Evolutionary conservation across 257 asterid genomes (phyloP).

Genomic region (Solanum virginianum): DNA sequence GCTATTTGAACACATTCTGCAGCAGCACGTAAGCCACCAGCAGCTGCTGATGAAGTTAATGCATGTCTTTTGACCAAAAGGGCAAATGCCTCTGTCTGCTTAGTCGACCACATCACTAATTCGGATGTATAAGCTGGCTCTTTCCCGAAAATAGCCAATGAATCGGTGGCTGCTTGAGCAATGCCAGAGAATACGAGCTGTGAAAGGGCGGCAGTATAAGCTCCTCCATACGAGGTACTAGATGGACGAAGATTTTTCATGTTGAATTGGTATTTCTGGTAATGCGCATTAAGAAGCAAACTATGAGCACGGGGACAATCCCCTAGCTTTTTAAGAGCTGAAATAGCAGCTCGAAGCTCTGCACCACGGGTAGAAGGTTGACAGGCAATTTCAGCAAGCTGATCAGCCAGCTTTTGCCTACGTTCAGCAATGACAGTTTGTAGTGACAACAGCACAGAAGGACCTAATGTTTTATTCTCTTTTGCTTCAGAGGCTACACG

Average conservation of each 20-base stretch:
- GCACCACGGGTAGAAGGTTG: constrained; percentile 93
- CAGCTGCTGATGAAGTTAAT: constrained; percentile 95
- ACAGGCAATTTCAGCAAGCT: constrained; percentile 94
- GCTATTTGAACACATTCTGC: constrained; percentile 99
- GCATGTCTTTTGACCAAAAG: constrained; percentile 89
- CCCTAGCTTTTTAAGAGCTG: constrained; percentile 89
- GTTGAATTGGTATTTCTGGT: constrained; percentile 84
- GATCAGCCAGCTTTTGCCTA: constrained; percentile 85
- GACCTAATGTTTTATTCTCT: constrained; percentile 40
- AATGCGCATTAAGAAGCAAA: constrained; percentile 87
- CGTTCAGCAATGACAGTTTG: constrained; percentile 64
- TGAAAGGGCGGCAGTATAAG: constrained; percentile 93
- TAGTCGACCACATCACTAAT: constrained; percentile 98
- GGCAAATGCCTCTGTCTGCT: constrained; percentile 86
- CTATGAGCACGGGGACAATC: constrained; percentile 97
- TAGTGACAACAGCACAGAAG: constrained; percentile 36
- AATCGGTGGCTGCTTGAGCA: constrained; percentile 95
- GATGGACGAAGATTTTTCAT: constrained; percentile 95
- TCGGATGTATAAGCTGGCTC: constrained; percentile 92
- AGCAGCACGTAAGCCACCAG: constrained; percentile 98
- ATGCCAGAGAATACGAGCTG: constrained; percentile 93
- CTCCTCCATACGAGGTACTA: constrained; percentile 95
- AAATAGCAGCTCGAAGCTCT: constrained; percentile 92
- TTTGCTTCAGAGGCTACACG: constrained; percentile 54
- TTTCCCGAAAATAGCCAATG: constrained; percentile 70